These are phyloP conservation scores for Amauroascus niger DNA, from an alignment of 2,329 filamentous ascomycete species.

Conservation along the genomic window DNA sequence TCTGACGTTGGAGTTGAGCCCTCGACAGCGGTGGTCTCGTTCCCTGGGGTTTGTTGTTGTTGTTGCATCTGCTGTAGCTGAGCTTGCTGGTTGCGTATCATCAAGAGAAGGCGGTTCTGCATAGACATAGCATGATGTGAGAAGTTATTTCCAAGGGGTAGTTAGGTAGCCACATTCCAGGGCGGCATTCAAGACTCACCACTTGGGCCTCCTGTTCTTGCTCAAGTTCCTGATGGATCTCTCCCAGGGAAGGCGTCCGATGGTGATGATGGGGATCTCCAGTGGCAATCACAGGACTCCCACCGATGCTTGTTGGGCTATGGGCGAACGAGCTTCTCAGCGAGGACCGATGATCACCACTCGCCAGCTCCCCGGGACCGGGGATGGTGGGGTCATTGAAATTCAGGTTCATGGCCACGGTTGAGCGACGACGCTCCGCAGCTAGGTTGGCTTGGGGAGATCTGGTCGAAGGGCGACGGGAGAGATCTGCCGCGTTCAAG, in stretches of 20 bases:
- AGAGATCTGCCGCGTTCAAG: slow-evolving; percentile 65
- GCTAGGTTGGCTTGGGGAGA: slow-evolving; percentile 24
- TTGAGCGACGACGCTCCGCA: slow-evolving; percentile 37
- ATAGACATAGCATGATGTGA: neutral
- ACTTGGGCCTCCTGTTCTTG: slow-evolving; percentile 46
- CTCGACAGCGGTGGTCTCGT: slow-evolving; percentile 32
- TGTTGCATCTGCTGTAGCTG: slow-evolving; percentile 36
- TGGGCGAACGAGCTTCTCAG: slow-evolving; percentile 33
- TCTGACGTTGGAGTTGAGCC: slow-evolving; percentile 38
- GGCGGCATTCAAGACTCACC: slow-evolving; percentile 38
- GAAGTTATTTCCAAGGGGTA: too few relatives aligned
- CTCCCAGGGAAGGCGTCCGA: slow-evolving; percentile 40
- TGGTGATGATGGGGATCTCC: slow-evolving; percentile 42
- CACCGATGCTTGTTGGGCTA: slow-evolving; percentile 37
- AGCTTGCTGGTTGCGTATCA: slow-evolving; percentile 41
- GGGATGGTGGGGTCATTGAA: slow-evolving; percentile 32
- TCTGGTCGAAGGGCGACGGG: slow-evolving; percentile 34
- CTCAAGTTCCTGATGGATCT: slow-evolving; percentile 43
- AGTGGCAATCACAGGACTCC: slow-evolving; percentile 35
- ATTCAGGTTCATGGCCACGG: slow-evolving; percentile 32
- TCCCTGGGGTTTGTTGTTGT: slow-evolving; percentile 23
- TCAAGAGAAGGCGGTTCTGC: slow-evolving; percentile 44
- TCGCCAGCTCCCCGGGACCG: slow-evolving; percentile 30
- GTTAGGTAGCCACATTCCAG: slow-evolving; percentile 25
- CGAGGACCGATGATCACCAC: slow-evolving; percentile 30